Evolutionary conservation across 257 asterid species (phyloP).

Genomic region (Gentiana straminea): DNA sequence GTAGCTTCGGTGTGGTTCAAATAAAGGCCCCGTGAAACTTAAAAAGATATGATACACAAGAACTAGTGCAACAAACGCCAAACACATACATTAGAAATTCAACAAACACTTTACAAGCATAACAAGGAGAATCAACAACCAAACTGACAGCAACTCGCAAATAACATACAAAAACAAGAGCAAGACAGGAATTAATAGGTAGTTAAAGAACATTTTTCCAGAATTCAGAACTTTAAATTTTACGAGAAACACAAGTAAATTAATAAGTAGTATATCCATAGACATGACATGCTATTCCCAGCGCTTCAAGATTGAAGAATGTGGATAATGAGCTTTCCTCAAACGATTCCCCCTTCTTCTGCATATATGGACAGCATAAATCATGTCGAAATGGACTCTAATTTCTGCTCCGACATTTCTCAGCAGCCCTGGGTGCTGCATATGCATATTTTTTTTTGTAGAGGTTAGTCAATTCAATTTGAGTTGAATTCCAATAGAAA

Average conservation of each 20-base stretch:
- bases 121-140: no score
- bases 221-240: constrained; percentile 5
- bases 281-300: constrained; percentile 18
- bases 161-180: no score
- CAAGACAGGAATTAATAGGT: no score
- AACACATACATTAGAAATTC: no score
- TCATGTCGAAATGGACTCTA: constrained; percentile 19
- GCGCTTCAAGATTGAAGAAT: constrained; percentile 8
- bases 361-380: constrained; percentile 16
- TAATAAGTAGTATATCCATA: constrained; percentile 13
- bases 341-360: constrained; percentile 1
- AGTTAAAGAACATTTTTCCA: no score
- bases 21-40: no score
- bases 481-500: not conserved
- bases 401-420: constrained; percentile 31
- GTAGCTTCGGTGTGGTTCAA: no score
- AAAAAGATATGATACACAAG: no score
- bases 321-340: constrained; percentile 7
- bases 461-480: constrained; percentile 1
- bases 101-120: no score
- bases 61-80: no score
- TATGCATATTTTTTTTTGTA: constrained; percentile 4
- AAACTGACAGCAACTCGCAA: no score
- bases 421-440: constrained; percentile 44
- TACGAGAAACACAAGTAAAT: constrained; percentile 9